These are phyloP conservation scores for Lippia alba DNA, from an alignment of 305 asterid genomes.

Conservation along the genomic window DNA sequence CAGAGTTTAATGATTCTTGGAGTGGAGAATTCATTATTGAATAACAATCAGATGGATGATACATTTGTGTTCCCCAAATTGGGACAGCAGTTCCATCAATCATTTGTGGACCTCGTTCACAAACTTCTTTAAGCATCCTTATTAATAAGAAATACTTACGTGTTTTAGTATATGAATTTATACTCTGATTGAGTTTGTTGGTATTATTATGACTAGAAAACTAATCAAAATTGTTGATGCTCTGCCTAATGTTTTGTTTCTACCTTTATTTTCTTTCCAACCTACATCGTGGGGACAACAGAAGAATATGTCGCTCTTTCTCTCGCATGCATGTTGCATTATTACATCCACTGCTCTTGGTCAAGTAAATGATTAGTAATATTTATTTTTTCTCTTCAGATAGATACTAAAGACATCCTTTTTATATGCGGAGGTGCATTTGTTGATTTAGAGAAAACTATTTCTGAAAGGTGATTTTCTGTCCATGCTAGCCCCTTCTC, in stretches of 20 bases:
- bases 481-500: slow-evolving; percentile 27
- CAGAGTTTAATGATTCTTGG: neutral
- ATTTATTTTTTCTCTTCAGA: slow-evolving; percentile 51
- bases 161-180: neutral
- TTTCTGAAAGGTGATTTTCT: slow-evolving; percentile 79
- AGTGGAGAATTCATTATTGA: neutral
- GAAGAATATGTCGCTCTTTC: slow-evolving; percentile 2
- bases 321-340: neutral
- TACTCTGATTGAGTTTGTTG: neutral
- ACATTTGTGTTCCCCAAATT: neutral
- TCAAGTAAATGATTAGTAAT: slow-evolving; percentile 26
- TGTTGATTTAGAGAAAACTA: slow-evolving; percentile 91
- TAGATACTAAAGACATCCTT: slow-evolving; percentile 91
- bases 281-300: neutral
- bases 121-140: neutral
- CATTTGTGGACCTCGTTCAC: neutral
- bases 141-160: neutral
- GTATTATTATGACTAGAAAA: neutral
- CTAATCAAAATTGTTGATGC: neutral
- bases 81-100: no score
- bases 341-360: slow-evolving; percentile 15
- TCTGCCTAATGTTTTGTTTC: no score
- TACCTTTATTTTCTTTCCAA: neutral
- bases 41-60: neutral
- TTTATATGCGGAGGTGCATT: slow-evolving; percentile 97